Base-by-base conservation (phyloP, 1,284 basidiomycete genomes). In the Leccinum pachyderme region DNA sequence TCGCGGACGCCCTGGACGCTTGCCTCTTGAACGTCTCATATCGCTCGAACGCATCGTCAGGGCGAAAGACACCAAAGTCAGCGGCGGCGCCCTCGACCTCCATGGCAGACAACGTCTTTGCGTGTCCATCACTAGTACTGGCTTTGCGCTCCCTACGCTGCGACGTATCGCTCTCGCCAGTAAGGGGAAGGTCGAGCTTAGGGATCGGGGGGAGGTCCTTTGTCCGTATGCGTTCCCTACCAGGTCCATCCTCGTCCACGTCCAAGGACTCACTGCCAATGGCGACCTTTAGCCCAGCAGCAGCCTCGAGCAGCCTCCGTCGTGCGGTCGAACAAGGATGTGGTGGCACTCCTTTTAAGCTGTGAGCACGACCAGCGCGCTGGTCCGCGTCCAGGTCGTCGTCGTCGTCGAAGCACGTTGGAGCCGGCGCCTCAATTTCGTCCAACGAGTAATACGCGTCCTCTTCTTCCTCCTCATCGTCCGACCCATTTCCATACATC, bases 41-140 rank as follows among this genome's bases (percentile, higher is more conserved):
- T 18, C 92, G 81, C 56, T 93, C 92, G 69, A 90, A 98, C 0
- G 95, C 95, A 71, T 98, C 95, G 63, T 95, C 87, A 52, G 91
- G 75, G 11, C 47, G 65, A 5, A 56, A 3, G 41, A 59, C 43
- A 6, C 56, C 52, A 32, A 57, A 55, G 3, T 65, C 51, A 56
- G 37, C 51, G 6, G 13, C 51, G 64, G 7, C 45, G 47, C 4
- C 28, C 7, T 24, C 52, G 7, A 6, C 43, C 3, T 18, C 53
- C 6, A 4, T 24, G 2, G 31, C 41, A 12, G 49, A 7, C 7
- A 52, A 41, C 18, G 27, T 33, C 31, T 39, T 39, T 3, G 18
- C 29, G 13, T 7, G 9, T 8, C 31, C 7, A 25, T n/a, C 6
- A 24, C 44, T 41, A 18, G 48, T 24, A 24, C 44, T 41, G 22